Base-by-base conservation (phyloP, 164 flowering plant genomes). In the Sedum album region DNA sequence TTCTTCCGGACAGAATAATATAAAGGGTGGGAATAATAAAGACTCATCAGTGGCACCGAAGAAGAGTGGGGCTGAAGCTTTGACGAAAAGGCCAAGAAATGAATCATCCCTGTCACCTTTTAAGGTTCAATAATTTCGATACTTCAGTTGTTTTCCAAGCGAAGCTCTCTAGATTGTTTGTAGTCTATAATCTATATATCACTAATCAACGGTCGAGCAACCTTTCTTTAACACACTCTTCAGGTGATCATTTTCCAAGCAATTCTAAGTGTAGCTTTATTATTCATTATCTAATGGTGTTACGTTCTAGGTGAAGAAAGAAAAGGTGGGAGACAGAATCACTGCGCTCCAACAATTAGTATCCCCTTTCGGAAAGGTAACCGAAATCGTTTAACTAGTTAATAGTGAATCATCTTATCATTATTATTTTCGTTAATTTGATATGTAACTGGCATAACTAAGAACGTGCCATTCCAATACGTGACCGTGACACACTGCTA, bases 311-410 rank as follows among this genome's bases (percentile, higher is more conserved):
- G 97, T 88, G 75, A 83, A 89, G 73, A 93, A 91, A 84, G 97
- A 93, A 86, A 93, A 91, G 83, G 82, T 91, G 89, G 97, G 99
- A 69, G 99, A 94, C 92, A 82, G 95, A 86, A 90, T 94, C 85
- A 90, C 97, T 76, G 91, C 97, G 20, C 96, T 94, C 55, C 99
- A 94, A 81, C 99, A 91, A 82, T 77, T 94, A 77, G 97, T 94
- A 76, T 91, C 97, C 8, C 97, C 99, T 83, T 94, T 94, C 71
- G 97, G 98, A 87, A 94, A 94, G 91, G 98, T 91, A 70, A 74
- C 60, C 31, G 65, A 60, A 65, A 44, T 60, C 10, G 68, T 42
- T 44, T 3, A 35, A 44, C 48, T 44, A 44, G 15, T 3, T 44
- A 44, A 15, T 44, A 15, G 17, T n/a, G n/a, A n/a, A n/a, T n/a